These are phyloP conservation scores for Poterioochromonas sp. DNA, from an alignment of 352 stramenopile species.

Conservation along the genomic window DNA sequence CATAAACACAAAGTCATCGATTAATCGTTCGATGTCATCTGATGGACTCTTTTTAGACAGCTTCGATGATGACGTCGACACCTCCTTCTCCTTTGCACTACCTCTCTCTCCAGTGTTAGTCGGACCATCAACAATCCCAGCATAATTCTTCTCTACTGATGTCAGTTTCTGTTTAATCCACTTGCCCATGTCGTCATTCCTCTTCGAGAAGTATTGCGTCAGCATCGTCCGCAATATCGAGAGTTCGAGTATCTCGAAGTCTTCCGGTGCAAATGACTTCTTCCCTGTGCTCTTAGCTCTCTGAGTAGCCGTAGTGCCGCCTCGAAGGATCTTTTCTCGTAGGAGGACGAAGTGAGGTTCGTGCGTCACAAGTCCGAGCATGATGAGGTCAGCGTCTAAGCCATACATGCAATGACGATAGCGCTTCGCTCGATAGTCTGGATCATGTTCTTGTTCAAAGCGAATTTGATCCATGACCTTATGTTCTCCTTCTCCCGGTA, in stretches of 20 bases:
- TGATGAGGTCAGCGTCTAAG: conserved; percentile 98
- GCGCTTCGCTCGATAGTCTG: conserved; percentile 75
- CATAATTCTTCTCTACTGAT: background rate
- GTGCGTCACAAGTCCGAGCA: conserved; percentile 95
- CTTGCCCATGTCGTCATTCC: background rate
- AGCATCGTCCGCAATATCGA: conserved; percentile 12
- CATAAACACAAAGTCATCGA: conserved; percentile 98
- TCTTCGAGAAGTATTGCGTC: background rate
- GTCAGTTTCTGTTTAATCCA: too few species aligned
- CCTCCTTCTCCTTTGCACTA: too few species aligned
- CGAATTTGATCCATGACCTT: conserved; percentile 98
- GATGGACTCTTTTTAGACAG: conserved; percentile 53
- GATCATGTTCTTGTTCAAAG: background rate
- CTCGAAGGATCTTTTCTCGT: conserved; percentile 67
- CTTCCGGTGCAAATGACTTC: background rate
- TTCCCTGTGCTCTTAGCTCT: too few species aligned
- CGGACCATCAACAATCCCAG: background rate
- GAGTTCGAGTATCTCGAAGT: conserved; percentile 2
- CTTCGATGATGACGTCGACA: conserved; percentile 35
- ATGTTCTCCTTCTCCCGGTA: conserved; percentile 98
- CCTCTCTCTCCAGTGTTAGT: background rate
- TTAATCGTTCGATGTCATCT: conserved; percentile 90
- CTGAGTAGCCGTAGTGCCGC: background rate
- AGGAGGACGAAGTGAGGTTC: conserved; percentile 97
- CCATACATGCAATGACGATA: conserved; percentile 92